Evolutionary conservation across 1,284 basidiomycete genomes (phyloP).

Genomic region (Waitea zeae): DNA sequence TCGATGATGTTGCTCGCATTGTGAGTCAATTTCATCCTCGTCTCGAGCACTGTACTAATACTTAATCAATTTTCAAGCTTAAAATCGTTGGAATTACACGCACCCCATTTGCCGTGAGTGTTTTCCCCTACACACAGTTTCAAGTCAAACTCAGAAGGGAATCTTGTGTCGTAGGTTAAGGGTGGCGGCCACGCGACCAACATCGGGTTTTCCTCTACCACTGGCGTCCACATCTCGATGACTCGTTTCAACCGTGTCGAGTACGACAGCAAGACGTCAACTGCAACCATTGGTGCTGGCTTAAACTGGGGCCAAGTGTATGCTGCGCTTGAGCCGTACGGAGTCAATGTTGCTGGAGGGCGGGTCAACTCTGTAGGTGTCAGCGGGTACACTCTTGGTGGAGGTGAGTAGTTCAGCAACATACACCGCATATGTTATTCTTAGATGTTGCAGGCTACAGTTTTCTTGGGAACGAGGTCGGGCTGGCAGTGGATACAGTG

Average conservation of each 20-base stretch:
- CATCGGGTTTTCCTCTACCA: slow-evolving; percentile 30
- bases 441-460: slow-evolving; percentile 12
- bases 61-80: slow-evolving; percentile 20
- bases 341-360: slow-evolving; percentile 28
- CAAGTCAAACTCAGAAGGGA: no score
- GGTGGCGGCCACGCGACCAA: slow-evolving; percentile 30
- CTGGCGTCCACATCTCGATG: slow-evolving; percentile 33
- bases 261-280: slow-evolving; percentile 14
- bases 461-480: slow-evolving; percentile 8
- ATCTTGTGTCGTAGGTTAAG: no score
- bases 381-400: slow-evolving; percentile 28
- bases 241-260: slow-evolving; percentile 21
- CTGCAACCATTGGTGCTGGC: slow-evolving; percentile 27
- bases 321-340: slow-evolving; percentile 15
- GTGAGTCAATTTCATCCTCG: slow-evolving; percentile 14
- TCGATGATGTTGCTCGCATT: slow-evolving; percentile 25
- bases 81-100: slow-evolving; percentile 21
- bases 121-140: no score
- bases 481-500: slow-evolving; percentile 10
- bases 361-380: slow-evolving; percentile 25
- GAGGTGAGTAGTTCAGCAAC: slow-evolving; percentile 15
- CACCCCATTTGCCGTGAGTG: slow-evolving; percentile 21
- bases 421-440: slow-evolving; percentile 3
- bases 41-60: not conserved
- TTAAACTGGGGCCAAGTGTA: slow-evolving; percentile 33